phyloP scores from a whole-genome alignment of 2,329 filamentous ascomycete species.

The Pseudocercospora macadamiae region DNA sequence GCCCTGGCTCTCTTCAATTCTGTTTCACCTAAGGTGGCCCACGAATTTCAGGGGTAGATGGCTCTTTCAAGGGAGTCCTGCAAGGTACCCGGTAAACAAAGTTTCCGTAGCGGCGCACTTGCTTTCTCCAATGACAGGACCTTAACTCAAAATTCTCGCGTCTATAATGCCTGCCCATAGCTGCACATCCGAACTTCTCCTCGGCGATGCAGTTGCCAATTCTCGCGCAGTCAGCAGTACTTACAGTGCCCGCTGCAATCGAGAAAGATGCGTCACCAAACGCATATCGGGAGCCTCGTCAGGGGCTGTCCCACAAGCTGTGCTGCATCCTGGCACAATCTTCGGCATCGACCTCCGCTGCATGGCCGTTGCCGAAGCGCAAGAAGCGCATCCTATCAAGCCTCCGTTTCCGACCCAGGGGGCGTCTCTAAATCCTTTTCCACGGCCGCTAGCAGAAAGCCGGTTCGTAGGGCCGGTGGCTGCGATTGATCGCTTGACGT shows the following conservation, averaged over 20 bases:
- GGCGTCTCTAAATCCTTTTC: not conserved
- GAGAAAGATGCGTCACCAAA: not conserved
- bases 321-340: not conserved
- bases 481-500: not conserved
- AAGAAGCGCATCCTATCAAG: not conserved
- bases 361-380: not conserved
- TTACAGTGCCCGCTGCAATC: not conserved
- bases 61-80: not conserved
- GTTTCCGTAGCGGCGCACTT: not conserved
- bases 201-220: not conserved
- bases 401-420: not conserved
- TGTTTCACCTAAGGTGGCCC: conserved; percentile 1
- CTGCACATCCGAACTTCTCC: not conserved
- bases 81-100: not conserved
- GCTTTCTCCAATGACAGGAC: not conserved
- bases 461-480: not conserved
- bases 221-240: not conserved
- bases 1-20: not conserved
- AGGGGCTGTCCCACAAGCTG: not conserved
- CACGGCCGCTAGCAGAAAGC: conserved; percentile 4
- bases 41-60: conserved; percentile 1
- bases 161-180: not conserved
- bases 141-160: not conserved
- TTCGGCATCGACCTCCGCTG: conserved; percentile 5
- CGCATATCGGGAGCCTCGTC: not conserved